Percentiles rank a stretch among this genome's conserved stretches.
Evolutionary conservation across 306 rosid genomes (phyloP).

Genomic region (Dryas alaskensis): DNA sequence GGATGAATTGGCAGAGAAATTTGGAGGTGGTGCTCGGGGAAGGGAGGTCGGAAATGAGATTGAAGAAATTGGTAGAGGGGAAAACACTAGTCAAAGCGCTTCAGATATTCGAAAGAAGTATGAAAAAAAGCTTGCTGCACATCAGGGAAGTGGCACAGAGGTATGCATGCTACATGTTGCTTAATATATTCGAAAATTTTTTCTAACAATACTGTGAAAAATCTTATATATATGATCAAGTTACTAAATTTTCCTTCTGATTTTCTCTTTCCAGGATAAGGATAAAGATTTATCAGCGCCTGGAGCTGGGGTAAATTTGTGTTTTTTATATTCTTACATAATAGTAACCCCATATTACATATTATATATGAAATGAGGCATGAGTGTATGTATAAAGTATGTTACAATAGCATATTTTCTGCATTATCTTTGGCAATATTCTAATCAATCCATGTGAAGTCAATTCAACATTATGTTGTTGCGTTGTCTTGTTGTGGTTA

Average conservation of each 20-base stretch:
- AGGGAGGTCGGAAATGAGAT: constrained; percentile 76
- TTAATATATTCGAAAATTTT: constrained; percentile 8
- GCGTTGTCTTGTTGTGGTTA: constrained; percentile 1
- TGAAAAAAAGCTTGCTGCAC: constrained; percentile 80
- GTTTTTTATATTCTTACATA: constrained; percentile 4
- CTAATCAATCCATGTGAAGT: not conserved
- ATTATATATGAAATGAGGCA: constrained; percentile 16
- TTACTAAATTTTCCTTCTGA: constrained; percentile 28
- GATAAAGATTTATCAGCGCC: constrained; percentile 84
- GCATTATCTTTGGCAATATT: constrained; percentile 12
- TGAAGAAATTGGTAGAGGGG: constrained; percentile 80
- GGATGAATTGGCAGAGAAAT: constrained; percentile 97
- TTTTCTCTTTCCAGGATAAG: constrained; percentile 60
- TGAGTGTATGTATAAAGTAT: constrained; percentile 23
- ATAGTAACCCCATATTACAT: constrained; percentile 4
- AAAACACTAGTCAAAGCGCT: constrained; percentile 53
- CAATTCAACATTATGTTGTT: constrained; percentile 9
- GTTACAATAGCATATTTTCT: constrained; percentile 5
- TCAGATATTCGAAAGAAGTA: constrained; percentile 95
- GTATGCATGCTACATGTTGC: constrained; percentile 44
- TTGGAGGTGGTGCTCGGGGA: constrained; percentile 85
- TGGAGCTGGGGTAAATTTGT: constrained; percentile 88
- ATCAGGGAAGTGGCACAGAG: constrained; percentile 66
- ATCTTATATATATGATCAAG: not conserved
- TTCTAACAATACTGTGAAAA: not conserved